Conservation (phyloP, 2,329 filamentous ascomycete species). For the Penicillium janthinellum region DNA sequence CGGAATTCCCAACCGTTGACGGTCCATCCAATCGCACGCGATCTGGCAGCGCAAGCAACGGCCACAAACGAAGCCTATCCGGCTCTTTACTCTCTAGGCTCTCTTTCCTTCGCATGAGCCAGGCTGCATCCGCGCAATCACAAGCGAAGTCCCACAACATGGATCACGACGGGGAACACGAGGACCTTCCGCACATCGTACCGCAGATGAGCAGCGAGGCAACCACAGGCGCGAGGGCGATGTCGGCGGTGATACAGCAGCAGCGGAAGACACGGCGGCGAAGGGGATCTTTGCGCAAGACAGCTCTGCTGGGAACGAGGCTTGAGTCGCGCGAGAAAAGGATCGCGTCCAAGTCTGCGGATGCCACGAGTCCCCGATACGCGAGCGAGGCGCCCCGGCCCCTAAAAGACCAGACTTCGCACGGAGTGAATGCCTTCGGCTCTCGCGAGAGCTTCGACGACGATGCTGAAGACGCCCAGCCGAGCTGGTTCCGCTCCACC, state of each 20-base stretch:
- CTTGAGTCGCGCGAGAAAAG: constrained; percentile 40
- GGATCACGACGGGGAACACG: constrained; percentile 28
- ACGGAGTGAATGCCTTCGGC: constrained; percentile 12
- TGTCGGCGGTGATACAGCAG: constrained; percentile 52
- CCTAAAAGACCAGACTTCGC: constrained; percentile 9
- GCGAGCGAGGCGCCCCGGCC: constrained; percentile 13
- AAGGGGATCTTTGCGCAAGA: constrained; percentile 84
- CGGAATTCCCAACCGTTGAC: constrained; percentile 31
- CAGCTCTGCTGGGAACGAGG: constrained; percentile 71
- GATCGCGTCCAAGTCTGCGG: constrained; percentile 22
- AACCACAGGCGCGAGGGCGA: constrained; percentile 48
- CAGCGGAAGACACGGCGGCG: constrained; percentile 65
- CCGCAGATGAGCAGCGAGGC: constrained; percentile 15
- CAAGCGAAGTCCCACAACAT: constrained; percentile 31
- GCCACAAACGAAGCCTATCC: constrained; percentile 59
- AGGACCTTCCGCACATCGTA: constrained; percentile 34
- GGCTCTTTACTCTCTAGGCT: constrained; percentile 69
- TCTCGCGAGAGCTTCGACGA: constrained; percentile 21
- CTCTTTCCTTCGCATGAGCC: constrained; percentile 63
- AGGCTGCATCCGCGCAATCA: constrained; percentile 39
- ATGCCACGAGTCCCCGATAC: constrained; percentile 17
- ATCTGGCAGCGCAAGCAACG: constrained; percentile 37
- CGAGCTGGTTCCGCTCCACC: constrained; percentile 21
- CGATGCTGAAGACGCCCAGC: constrained; percentile 15
- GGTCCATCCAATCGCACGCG: constrained; percentile 32